Conservation (phyloP, 2,329 filamentous ascomycete genomes). For the Aspergillus neoniger region DNA sequence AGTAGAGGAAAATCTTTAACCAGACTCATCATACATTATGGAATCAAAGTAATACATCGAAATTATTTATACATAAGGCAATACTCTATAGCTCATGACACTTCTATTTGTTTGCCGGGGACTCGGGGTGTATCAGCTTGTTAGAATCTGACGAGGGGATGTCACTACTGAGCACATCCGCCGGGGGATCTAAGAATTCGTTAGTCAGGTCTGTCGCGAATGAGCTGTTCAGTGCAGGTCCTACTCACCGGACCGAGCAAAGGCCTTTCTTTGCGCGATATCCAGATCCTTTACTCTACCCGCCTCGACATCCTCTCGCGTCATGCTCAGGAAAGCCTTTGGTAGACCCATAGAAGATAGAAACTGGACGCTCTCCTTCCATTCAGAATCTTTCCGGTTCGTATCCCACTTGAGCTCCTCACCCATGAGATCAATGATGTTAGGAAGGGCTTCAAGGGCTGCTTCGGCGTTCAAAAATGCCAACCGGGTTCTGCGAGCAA, state of each 20-base stretch:
- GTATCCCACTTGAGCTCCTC: slow-evolving; percentile 78
- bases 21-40: background rate
- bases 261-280: slow-evolving; percentile 42
- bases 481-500: slow-evolving; percentile 79
- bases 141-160: slow-evolving; percentile 33
- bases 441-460: slow-evolving; percentile 79
- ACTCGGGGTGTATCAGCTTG: slow-evolving; percentile 46
- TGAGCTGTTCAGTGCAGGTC: background rate
- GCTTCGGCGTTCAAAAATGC: slow-evolving; percentile 93
- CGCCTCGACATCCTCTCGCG: slow-evolving; percentile 60
- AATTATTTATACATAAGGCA: slow-evolving; percentile 29
- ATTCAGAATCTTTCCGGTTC: slow-evolving; percentile 73
- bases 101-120: slow-evolving; percentile 52
- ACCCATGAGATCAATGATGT: slow-evolving; percentile 84
- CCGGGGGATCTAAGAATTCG: slow-evolving; percentile 17
- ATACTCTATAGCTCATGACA: slow-evolving; percentile 16
- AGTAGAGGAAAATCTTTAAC: no score
- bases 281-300: slow-evolving; percentile 53
- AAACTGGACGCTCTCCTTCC: slow-evolving; percentile 67
- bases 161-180: slow-evolving; percentile 48
- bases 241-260: slow-evolving; percentile 45
- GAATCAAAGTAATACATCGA: slow-evolving; percentile 18
- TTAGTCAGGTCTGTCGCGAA: background rate
- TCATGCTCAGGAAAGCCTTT: slow-evolving; percentile 58
- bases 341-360: slow-evolving; percentile 64